Conservation (phyloP, 805 yeast genomes). For the Lipomyces yamadae region DNA sequence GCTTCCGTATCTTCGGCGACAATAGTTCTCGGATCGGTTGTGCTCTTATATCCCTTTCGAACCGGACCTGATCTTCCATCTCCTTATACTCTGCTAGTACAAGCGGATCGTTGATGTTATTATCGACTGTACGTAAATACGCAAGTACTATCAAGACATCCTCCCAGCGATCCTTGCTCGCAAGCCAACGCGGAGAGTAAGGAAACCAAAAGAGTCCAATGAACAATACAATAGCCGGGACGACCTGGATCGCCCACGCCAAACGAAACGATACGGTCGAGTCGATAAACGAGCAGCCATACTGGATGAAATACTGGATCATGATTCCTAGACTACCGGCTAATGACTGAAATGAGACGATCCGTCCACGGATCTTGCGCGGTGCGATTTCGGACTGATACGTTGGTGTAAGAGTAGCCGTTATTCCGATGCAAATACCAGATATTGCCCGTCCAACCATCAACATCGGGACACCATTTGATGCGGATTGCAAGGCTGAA, state of each 20-base stretch:
- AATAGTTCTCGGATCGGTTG: conserved; percentile 26
- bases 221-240: conserved; percentile 56
- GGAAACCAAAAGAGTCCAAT: conserved; percentile 50
- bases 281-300: conserved; percentile 52
- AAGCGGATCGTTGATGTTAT: conserved; percentile 34
- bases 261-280: conserved; percentile 61
- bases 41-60: conserved; percentile 31
- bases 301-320: conserved; percentile 46
- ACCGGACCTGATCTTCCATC: conserved; percentile 35
- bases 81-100: conserved; percentile 38
- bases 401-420: conserved; percentile 57
- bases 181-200: conserved; percentile 53
- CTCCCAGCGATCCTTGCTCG: conserved; percentile 55
- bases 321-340: conserved; percentile 46
- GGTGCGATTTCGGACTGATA: conserved; percentile 42
- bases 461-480: conserved; percentile 46
- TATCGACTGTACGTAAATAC: conserved; percentile 48
- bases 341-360: conserved; percentile 45
- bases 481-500: conserved; percentile 42
- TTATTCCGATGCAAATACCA: conserved; percentile 62
- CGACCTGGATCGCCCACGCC: conserved; percentile 63
- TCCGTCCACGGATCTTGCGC: conserved; percentile 41
- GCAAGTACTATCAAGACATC: conserved; percentile 64
- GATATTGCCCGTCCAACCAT: conserved; percentile 56
- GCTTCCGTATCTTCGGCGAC: conserved; percentile 23